Percentiles rank a stretch among this genome's conserved stretches.
These are phyloP conservation scores for Rhododendron vialii DNA, from an alignment of 148 eudicot genomes.

Conservation along the genomic window DNA sequence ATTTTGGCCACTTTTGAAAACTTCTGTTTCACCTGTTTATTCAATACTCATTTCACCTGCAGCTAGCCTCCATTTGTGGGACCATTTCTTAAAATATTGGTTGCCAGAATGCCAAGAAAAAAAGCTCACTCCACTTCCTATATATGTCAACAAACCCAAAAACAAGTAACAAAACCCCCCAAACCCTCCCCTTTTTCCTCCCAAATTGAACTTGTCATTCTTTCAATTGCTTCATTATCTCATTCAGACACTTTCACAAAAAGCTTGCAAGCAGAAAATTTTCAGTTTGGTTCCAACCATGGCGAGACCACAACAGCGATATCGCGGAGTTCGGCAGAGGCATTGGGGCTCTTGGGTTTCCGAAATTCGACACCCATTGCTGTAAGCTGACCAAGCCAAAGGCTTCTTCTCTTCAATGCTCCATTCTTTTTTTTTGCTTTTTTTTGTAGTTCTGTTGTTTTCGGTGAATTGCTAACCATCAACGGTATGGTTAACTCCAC, in stretches of 20 bases:
- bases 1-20: background rate
- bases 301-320: constrained; percentile 50
- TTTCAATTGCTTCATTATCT: background rate
- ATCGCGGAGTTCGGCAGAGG: constrained; percentile 55
- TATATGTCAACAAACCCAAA: background rate
- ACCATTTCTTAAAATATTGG: background rate
- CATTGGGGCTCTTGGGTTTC: constrained; percentile 79
- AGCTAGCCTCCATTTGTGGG: background rate
- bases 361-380: constrained; percentile 74
- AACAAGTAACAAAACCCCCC: background rate
- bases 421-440: background rate
- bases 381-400: constrained; percentile 24
- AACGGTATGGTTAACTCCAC: background rate
- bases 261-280: background rate
- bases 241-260: background rate
- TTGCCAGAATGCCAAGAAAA: constrained; percentile 2
- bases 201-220: background rate
- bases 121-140: background rate
- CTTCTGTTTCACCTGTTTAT: background rate
- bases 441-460: too few relatives aligned
- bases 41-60: background rate
- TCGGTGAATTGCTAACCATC: background rate
- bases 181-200: background rate
- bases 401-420: background rate
- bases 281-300: constrained; percentile 13